These are phyloP conservation scores for Serendipita indica DNA, from an alignment of 768 basidiomycete genomes.

Conservation along the genomic window DNA sequence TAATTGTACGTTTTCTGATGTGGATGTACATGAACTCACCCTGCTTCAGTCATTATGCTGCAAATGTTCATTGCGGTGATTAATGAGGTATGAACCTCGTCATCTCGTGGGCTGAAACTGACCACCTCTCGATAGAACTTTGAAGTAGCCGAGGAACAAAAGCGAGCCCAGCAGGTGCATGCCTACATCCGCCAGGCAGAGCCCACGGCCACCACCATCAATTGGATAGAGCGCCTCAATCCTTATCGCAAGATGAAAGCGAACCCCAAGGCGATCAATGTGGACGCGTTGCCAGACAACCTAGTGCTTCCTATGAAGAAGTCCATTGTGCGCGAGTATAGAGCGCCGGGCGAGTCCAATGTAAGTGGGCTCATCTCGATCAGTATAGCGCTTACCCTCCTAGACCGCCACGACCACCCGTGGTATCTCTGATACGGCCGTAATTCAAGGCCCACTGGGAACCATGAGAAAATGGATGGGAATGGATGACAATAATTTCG, in stretches of 20 bases:
- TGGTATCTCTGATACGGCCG: neutral
- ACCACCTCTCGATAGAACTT: conserved; percentile 41
- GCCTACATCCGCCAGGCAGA: conserved; percentile 35
- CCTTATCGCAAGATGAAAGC: conserved; percentile 76
- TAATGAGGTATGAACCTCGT: conserved; percentile 43
- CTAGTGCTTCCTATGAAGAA: conserved; percentile 71
- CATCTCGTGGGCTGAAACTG: neutral
- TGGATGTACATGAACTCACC: neutral
- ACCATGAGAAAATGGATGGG: conserved; percentile 3
- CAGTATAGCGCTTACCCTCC: neutral
- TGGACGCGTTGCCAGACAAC: conserved; percentile 55
- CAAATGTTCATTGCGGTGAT: conserved; percentile 98
- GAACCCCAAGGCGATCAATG: conserved; percentile 55
- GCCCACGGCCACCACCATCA: conserved; percentile 25
- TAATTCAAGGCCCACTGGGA: conserved; percentile 7
- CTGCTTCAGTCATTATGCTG: conserved; percentile 57
- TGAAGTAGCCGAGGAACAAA: conserved; percentile 77
- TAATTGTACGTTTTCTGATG: conserved; percentile 48
- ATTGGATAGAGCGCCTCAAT: conserved; percentile 66
- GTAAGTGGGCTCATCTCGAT: neutral
- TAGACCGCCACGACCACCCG: neutral
- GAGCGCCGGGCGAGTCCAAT: neutral
- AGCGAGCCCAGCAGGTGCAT: conserved; percentile 65
- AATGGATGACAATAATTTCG: conserved; percentile 11
- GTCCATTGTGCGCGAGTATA: conserved; percentile 48